These are phyloP conservation scores for Aspergillus candidus DNA, from an alignment of 2,329 filamentous ascomycete species.

Conservation along the genomic window DNA sequence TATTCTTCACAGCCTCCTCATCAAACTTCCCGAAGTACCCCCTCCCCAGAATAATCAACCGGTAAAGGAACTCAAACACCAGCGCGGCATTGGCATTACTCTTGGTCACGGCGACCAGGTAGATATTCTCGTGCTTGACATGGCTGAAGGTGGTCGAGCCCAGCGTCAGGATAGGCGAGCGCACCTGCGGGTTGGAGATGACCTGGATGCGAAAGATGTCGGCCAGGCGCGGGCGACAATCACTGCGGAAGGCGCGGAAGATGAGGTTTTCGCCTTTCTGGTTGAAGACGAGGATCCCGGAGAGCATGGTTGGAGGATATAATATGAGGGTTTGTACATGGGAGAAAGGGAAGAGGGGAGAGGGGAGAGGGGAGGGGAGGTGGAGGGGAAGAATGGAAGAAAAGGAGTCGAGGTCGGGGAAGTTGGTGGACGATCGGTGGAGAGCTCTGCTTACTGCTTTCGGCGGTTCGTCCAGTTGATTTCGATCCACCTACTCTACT, in stretches of 20 bases:
- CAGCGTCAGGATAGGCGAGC: slow-evolving; percentile 92
- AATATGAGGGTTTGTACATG: slow-evolving; percentile 4
- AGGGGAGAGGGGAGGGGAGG: slow-evolving; percentile 5
- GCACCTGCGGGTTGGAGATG: slow-evolving; percentile 95
- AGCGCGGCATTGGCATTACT: slow-evolving; percentile 98
- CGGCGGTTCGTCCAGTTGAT: no score
- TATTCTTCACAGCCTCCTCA: slow-evolving; percentile 99
- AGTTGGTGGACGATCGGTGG: no score
- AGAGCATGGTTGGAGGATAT: slow-evolving; percentile 63
- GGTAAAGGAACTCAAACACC: slow-evolving; percentile 96
- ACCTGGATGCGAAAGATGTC: slow-evolving; percentile 99
- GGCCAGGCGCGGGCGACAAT: slow-evolving; percentile 93
- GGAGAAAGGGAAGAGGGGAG: slow-evolving; percentile 11
- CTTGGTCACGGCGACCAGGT: slow-evolving; percentile 94
- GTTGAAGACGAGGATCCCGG: slow-evolving; percentile 96
- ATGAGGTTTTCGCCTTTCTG: slow-evolving; percentile 99
- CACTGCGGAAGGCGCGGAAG: slow-evolving; percentile 96
- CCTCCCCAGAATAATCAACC: slow-evolving; percentile 80
- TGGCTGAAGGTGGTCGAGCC: slow-evolving; percentile 98
- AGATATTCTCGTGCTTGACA: slow-evolving; percentile 99
- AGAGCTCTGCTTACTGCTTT: no score
- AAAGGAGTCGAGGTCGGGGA: no score
- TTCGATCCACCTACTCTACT: no score
- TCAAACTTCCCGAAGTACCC: slow-evolving; percentile 99
- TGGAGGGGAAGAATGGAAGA: slow-evolving; percentile 1